Conservation (phyloP, 306 rosid species). For the Gastrolobium villosum region DNA sequence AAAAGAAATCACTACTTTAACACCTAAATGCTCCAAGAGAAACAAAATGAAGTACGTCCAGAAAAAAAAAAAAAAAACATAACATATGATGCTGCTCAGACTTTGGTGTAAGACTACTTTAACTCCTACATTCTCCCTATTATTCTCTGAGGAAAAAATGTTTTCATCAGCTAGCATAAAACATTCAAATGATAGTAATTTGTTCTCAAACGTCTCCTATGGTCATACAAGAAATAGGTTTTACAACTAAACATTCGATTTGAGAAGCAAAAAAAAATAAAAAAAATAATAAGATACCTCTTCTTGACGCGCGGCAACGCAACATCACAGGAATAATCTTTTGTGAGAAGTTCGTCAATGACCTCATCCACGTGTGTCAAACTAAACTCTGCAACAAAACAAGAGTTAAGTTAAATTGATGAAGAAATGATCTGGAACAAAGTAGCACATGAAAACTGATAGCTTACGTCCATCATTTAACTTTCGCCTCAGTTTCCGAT, state of each 20-base stretch:
- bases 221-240: background rate
- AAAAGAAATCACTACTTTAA: background rate
- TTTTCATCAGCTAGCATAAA: background rate
- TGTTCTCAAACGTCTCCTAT: background rate
- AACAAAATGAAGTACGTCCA: background rate
- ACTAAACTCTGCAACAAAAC: constrained; percentile 62
- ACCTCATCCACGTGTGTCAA: constrained; percentile 98
- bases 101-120: background rate
- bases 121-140: background rate
- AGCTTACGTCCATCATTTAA: constrained; percentile 83
- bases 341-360: constrained; percentile 93
- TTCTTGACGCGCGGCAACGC: constrained; percentile 94
- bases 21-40: background rate
- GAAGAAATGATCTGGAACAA: too few species aligned
- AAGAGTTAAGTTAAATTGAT: background rate
- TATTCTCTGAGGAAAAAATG: background rate
- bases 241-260: constrained; percentile 2
- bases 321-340: constrained; percentile 91
- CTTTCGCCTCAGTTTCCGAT: constrained; percentile 78
- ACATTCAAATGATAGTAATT: background rate
- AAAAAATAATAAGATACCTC: constrained; percentile 53
- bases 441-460: background rate
- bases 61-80: background rate
- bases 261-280: background rate
- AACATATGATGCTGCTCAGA: background rate